These are phyloP conservation scores for Yamadazyma spencermartinsiae DNA, from an alignment of 1,139 yeast genomes.

Conservation along the genomic window DNA sequence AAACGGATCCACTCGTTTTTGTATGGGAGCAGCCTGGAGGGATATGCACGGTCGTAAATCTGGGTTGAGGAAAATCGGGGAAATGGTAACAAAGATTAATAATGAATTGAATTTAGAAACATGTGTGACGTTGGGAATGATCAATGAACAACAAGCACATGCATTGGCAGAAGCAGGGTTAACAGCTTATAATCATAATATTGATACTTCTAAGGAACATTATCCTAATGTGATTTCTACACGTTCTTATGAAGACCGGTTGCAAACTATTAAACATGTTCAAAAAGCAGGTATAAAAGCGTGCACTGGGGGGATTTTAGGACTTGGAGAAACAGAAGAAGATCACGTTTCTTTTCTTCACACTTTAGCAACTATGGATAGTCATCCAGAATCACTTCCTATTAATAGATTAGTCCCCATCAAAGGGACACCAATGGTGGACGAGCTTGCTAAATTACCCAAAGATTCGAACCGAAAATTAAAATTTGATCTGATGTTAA, in stretches of 20 bases:
- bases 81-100: constrained; percentile 66
- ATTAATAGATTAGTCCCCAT: constrained; percentile 77
- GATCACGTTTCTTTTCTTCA: constrained; percentile 71
- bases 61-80: constrained; percentile 59
- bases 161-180: constrained; percentile 66
- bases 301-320: constrained; percentile 80
- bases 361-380: constrained; percentile 64
- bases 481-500: constrained; percentile 59
- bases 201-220: constrained; percentile 77
- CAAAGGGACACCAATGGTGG: constrained; percentile 74
- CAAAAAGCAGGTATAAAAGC: constrained; percentile 67
- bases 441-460: constrained; percentile 46
- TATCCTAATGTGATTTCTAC: constrained; percentile 73
- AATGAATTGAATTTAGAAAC: constrained; percentile 67
- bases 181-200: constrained; percentile 80
- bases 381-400: constrained; percentile 82
- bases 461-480: constrained; percentile 42
- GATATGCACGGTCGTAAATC: constrained; percentile 79
- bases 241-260: constrained; percentile 67
- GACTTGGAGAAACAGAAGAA: constrained; percentile 71
- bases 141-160: constrained; percentile 59
- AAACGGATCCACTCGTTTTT: constrained; percentile 76
- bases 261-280: constrained; percentile 64
- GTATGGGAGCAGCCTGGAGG: constrained; percentile 91
- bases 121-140: constrained; percentile 82